Evolutionary conservation across 306 rosid species (phyloP).

Genomic region (Ormosia emarginata): DNA sequence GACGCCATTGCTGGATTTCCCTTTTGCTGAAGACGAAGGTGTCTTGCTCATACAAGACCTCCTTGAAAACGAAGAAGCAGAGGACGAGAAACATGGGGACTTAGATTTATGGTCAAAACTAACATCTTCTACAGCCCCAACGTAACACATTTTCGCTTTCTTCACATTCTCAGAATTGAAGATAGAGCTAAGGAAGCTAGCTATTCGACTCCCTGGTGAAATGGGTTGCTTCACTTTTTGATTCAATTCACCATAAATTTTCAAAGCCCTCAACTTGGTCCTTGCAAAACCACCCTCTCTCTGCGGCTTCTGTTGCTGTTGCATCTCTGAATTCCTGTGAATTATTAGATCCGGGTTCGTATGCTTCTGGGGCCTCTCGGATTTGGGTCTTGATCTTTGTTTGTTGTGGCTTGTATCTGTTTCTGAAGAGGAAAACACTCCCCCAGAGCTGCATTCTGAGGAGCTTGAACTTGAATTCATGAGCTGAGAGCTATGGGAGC

Average conservation of each 20-base stretch:
- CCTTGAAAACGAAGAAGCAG: slow-evolving; percentile 44
- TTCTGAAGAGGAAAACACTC: slow-evolving; percentile 62
- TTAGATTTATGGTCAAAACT: slow-evolving; percentile 44
- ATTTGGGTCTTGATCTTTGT: slow-evolving; percentile 28
- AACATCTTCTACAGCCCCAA: slow-evolving; percentile 67
- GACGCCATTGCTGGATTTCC: slow-evolving; percentile 32
- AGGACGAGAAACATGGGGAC: slow-evolving; percentile 39
- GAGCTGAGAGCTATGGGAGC: slow-evolving; percentile 32
- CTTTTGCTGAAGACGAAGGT: slow-evolving; percentile 39
- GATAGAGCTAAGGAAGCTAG: slow-evolving; percentile 54
- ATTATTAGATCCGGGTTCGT: neutral
- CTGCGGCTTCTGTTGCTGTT: neutral
- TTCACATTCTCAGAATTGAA: slow-evolving; percentile 63
- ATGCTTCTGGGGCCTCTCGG: slow-evolving; percentile 11
- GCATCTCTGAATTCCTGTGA: slow-evolving; percentile 11
- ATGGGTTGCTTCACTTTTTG: slow-evolving; percentile 75
- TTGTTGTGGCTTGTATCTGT: slow-evolving; percentile 42
- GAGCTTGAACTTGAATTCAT: slow-evolving; percentile 53
- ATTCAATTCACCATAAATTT: slow-evolving; percentile 51
- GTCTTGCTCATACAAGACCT: slow-evolving; percentile 65
- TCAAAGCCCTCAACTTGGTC: slow-evolving; percentile 49
- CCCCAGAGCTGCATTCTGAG: slow-evolving; percentile 63
- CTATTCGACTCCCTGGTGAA: slow-evolving; percentile 60
- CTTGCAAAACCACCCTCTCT: slow-evolving; percentile 35
- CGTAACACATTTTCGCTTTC: slow-evolving; percentile 76